Evolutionary conservation across 768 basidiomycete genomes (phyloP).

Genomic region (Artomyces pyxidatus): DNA sequence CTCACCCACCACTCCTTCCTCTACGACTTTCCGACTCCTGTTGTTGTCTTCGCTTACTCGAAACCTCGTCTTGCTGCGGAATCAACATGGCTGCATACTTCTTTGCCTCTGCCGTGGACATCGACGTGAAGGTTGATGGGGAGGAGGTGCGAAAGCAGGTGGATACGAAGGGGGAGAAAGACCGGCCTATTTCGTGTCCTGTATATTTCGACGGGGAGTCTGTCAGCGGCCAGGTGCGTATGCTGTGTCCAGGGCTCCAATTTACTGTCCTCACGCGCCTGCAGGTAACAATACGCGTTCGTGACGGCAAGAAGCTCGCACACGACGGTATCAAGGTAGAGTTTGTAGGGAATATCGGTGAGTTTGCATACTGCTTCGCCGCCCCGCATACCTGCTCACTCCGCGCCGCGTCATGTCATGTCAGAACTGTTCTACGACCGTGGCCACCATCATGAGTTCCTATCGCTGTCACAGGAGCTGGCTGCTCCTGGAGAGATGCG

Average conservation of each 20-base stretch:
- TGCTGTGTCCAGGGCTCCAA: not conserved
- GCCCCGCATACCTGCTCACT: too few relatives aligned
- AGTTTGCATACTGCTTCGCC: slow-evolving; percentile 19
- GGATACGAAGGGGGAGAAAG: slow-evolving; percentile 86
- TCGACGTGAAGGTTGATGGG: slow-evolving; percentile 81
- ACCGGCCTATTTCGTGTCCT: slow-evolving; percentile 75
- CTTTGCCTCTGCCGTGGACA: slow-evolving; percentile 85
- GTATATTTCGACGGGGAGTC: slow-evolving; percentile 96
- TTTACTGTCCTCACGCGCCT: not conserved
- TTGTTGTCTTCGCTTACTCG: too few relatives aligned
- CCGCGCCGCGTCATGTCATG: not conserved
- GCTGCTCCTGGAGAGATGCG: slow-evolving; percentile 97
- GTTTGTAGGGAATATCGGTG: slow-evolving; percentile 93
- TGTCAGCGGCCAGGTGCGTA: slow-evolving; percentile 73
- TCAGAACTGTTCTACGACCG: slow-evolving; percentile 92
- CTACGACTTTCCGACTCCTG: too few relatives aligned
- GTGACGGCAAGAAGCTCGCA: slow-evolving; percentile 73
- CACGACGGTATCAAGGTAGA: slow-evolving; percentile 98
- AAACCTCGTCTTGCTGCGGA: too few relatives aligned
- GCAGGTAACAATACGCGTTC: slow-evolving; percentile 78
- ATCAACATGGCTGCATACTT: slow-evolving; percentile 76
- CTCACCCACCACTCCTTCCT: too few relatives aligned
- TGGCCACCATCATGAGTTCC: slow-evolving; percentile 96
- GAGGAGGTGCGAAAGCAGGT: slow-evolving; percentile 86
- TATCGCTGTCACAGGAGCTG: slow-evolving; percentile 91